phyloP scores from a whole-genome alignment of 2,329 filamentous ascomycete genomes.

The Stachybotrys chlorohalonatus region DNA sequence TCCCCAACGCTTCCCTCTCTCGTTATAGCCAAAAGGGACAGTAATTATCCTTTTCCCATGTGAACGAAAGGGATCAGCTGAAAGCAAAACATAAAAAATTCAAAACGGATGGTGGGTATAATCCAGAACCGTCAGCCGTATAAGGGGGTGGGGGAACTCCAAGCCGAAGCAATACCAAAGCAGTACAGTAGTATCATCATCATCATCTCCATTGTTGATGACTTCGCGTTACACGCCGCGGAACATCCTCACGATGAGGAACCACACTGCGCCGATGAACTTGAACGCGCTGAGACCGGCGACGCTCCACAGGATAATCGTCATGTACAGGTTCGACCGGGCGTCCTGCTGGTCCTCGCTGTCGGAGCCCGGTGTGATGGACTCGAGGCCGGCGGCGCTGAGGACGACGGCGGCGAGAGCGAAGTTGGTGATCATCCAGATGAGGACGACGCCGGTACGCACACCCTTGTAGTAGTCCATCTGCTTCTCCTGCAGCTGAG shows the following conservation, averaged over 20 bases:
- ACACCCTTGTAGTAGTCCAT: slow-evolving; percentile 99
- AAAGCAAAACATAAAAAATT: not conserved
- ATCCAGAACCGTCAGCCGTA: not conserved
- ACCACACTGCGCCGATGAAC: slow-evolving; percentile 84
- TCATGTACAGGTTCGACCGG: slow-evolving; percentile 74
- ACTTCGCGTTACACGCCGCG: slow-evolving; percentile 47
- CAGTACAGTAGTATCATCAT: too few species aligned
- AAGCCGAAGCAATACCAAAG: not conserved
- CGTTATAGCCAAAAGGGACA: not conserved
- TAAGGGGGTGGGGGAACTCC: not conserved
- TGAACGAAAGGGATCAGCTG: not conserved
- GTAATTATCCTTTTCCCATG: not conserved
- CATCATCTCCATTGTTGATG: too few species aligned
- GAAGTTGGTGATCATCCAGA: slow-evolving; percentile 97
- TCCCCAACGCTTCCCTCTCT: not conserved
- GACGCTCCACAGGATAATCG: slow-evolving; percentile 81
- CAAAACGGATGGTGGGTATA: not conserved
- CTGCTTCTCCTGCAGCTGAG: slow-evolving; percentile 66
- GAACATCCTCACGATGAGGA: slow-evolving; percentile 82
- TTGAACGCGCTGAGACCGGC: slow-evolving; percentile 77
- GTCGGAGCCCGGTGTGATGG: slow-evolving; percentile 39
- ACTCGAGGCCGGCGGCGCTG: slow-evolving; percentile 73
- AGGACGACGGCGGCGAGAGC: slow-evolving; percentile 79
- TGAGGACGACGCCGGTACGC: slow-evolving; percentile 79
- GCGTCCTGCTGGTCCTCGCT: slow-evolving; percentile 28